These are phyloP conservation scores for Syzygium malaccense DNA, from an alignment of 441 rosid species.

Conservation along the genomic window DNA sequence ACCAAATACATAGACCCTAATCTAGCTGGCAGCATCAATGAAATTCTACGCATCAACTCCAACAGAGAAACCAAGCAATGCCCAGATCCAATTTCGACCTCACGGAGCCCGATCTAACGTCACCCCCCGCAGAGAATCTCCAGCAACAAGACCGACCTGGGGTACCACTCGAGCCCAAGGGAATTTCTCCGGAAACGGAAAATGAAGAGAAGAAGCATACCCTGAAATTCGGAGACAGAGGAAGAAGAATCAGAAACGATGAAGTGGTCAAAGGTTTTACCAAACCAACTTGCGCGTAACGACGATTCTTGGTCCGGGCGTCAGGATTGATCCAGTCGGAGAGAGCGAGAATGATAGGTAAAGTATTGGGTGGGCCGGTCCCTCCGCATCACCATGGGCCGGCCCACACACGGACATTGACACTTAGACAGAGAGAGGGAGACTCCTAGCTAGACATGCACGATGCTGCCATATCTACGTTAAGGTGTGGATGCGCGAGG, in stretches of 20 bases:
- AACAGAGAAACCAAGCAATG: background rate
- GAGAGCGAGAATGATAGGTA: background rate
- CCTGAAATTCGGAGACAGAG: background rate
- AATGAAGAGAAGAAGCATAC: background rate
- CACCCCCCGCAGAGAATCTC: background rate
- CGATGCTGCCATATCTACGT: background rate
- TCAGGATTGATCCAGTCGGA: background rate
- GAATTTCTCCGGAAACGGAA: background rate
- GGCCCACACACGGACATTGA: too few relatives aligned
- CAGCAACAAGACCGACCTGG: background rate
- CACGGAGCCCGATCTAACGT: background rate
- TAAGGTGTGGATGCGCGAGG: background rate
- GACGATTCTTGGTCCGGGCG: too few relatives aligned
- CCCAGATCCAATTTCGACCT: background rate
- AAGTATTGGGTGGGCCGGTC: too few relatives aligned
- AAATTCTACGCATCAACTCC: background rate
- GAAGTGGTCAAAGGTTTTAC: background rate
- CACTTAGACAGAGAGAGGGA: too few relatives aligned
- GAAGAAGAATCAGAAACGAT: background rate
- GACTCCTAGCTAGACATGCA: background rate
- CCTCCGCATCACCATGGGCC: too few relatives aligned
- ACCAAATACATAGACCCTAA: background rate
- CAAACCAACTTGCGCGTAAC: background rate
- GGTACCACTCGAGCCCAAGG: background rate
- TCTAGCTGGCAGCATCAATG: background rate